Base-by-base conservation (phyloP, 805 yeast genomes). In the Debaryomyces maramus region DNA sequence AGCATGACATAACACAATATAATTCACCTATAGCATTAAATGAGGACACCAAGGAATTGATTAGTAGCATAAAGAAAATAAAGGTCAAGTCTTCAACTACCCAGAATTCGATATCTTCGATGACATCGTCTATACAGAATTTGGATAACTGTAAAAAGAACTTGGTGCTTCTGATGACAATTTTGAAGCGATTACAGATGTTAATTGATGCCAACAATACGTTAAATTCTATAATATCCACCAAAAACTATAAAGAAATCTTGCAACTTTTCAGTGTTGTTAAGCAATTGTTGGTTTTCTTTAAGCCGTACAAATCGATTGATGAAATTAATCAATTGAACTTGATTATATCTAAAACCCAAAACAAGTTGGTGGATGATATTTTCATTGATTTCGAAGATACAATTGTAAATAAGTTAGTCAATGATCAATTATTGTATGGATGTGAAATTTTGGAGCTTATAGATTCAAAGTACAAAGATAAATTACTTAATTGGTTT, bases 111-210 rank as follows among this genome's bases (percentile, higher is more conserved):
- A 87, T 89, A 40, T 70, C 82, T 9, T 61, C 56, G 3, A 84
- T 88, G 77, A 91, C 97, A 0, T 71, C 78, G 3, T 84, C 83
- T 28, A 89, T 93, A 45, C 85, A 88, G 50, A 66, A 73, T 16
- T 70, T 93, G 43, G 98, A 93, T 61, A 78, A 77, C 36, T 82
- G 90, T 24, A 93, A 93, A 67, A 80, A 78, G 56, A 93, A 93
- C 59, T 67, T 93, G 35, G 90, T 88, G 2, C 71, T 80, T 19
- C 80, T 93, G 8, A 87, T 93, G 86, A 88, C 95, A 1, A 81
- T 89, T 26, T 70, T 91, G 49, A 87, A 91, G 53, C 75, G 96
- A 45, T 69, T 93, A 27, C 95, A 89, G 55, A 90, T 90, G 87
- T 70, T 93, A 35, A 74, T 86, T 5, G 81, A 79, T 15, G 90